Base-by-base conservation (phyloP, 2,329 filamentous ascomycete genomes). In the Cladophialophora immunda region DNA sequence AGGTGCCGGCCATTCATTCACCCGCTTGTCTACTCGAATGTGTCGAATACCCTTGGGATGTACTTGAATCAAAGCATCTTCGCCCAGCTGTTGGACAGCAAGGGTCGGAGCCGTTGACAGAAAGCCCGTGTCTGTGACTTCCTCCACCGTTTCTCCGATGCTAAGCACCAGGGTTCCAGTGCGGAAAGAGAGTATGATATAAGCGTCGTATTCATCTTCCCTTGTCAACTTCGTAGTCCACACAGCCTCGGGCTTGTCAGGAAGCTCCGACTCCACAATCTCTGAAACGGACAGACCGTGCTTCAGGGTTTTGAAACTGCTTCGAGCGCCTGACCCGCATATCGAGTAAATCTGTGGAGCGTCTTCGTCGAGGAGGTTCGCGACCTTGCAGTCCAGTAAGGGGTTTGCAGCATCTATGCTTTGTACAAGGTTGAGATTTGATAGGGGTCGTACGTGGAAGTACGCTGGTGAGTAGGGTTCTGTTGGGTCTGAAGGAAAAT, bases 21-120 rank as follows among this genome's bases (percentile, higher is more conserved):
- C 87, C 27, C 90, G 87, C 15, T 91, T 85, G 73, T 89, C 87
- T 11, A 85, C 92, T 54, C 91, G 87, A 65, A 99, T 94, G 74
- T 97, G 94, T 57, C 94, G 88, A 68, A 99, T 97, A 63, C 95
- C 95, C 75, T 94, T 94, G n/a, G 94, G 93, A 74, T 99, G 94
- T 5, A 99, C 92, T 77, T 99, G 95, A 19, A 99, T 89, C 47
- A 98, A 84, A 29, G 93, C 92, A 76, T 97, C 92, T 64, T 97
- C 93, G 50, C 95, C 96, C 58, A 99, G 89, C 74, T 97, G 92
- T 75, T 97, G 94, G 4, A 97, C 93, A 6, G 94, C 94, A 17
- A 99, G 83, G 0, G 96, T 99, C 1, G 94, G 90, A 8, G 95
- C 93, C 11, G 91, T 91, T 0, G 92, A 92, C 9, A 98, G 82